A percentile compares a stretch with the other conserved stretches of the same genome.
These are phyloP conservation scores for Penicillium sp. DNA, from an alignment of 2,329 filamentous ascomycete species.

Conservation along the genomic window DNA sequence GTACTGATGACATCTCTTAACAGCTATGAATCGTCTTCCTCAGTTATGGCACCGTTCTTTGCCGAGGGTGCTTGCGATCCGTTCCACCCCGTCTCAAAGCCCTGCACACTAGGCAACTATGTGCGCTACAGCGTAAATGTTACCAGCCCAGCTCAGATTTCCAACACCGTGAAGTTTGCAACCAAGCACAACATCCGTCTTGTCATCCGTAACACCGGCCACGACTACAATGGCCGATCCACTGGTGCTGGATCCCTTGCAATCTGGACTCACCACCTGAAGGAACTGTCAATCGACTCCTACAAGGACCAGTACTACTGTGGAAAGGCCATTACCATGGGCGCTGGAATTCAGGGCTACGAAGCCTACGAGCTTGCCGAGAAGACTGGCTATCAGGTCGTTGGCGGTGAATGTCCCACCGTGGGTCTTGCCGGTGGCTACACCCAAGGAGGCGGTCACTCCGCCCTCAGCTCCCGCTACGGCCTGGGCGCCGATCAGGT, in stretches of 20 bases:
- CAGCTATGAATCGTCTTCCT: constrained; percentile 60
- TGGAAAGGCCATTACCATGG: constrained; percentile 55
- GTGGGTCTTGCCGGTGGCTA: constrained; percentile 63
- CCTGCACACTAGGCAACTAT: constrained; percentile 33
- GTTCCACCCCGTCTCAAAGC: constrained; percentile 34
- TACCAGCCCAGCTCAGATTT: constrained; percentile 25
- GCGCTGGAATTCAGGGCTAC: constrained; percentile 54
- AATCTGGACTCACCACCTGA: constrained; percentile 38
- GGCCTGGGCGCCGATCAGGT: constrained; percentile 62
- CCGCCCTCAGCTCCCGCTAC: constrained; percentile 53
- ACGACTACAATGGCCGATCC: constrained; percentile 53
- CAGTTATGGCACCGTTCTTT: constrained; percentile 42
- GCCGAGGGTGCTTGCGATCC: constrained; percentile 46
- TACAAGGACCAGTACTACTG: constrained; percentile 47
- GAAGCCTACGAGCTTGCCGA: constrained; percentile 51
- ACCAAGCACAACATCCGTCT: constrained; percentile 52
- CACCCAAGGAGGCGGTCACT: constrained; percentile 61
- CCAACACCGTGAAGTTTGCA: constrained; percentile 42
- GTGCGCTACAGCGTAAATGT: constrained; percentile 41
- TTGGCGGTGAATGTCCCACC: constrained; percentile 56
- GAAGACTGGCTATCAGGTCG: constrained; percentile 49
- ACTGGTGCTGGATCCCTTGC: constrained; percentile 57
- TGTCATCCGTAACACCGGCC: constrained; percentile 46
- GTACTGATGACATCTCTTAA: not conserved
- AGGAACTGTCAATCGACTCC: constrained; percentile 27